A percentile compares a stretch with the other conserved stretches of the same genome.
These are phyloP conservation scores for Lactarius pseudohatsudake DNA, from an alignment of 768 basidiomycete species.

Conservation along the genomic window DNA sequence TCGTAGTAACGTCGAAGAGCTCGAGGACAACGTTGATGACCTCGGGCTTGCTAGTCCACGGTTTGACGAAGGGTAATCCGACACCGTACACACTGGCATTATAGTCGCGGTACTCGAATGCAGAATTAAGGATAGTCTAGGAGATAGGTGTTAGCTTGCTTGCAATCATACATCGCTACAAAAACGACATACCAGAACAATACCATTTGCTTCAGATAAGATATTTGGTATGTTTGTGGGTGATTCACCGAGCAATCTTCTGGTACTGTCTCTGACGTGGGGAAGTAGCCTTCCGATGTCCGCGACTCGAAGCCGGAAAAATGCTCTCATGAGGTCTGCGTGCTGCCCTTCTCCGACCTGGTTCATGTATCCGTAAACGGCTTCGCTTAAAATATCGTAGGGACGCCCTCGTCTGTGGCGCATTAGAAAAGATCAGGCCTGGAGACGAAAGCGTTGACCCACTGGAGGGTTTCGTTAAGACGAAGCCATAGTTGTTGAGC, in stretches of 20 bases:
- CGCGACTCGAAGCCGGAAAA: slow-evolving; percentile 70
- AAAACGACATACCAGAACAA: slow-evolving; percentile 57
- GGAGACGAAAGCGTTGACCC: slow-evolving; percentile 30
- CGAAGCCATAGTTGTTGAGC: slow-evolving; percentile 78
- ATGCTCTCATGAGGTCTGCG: slow-evolving; percentile 78
- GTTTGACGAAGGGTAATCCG: slow-evolving; percentile 61
- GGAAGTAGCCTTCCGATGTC: slow-evolving; percentile 70
- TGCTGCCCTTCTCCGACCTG: slow-evolving; percentile 53
- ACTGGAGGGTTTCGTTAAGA: slow-evolving; percentile 69
- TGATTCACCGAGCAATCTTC: slow-evolving; percentile 44
- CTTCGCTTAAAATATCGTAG: slow-evolving; percentile 66
- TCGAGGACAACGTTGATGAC: slow-evolving; percentile 67
- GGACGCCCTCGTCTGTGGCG: slow-evolving; percentile 50
- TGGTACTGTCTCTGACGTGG: slow-evolving; percentile 53
- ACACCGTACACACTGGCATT: slow-evolving; percentile 78
- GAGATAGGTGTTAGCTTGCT: neutral
- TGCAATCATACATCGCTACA: neutral
- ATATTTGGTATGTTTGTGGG: slow-evolving; percentile 45
- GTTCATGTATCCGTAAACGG: slow-evolving; percentile 68
- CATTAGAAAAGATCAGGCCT: neutral
- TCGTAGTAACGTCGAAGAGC: slow-evolving; percentile 68
- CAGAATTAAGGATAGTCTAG: slow-evolving; percentile 71
- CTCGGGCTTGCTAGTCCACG: slow-evolving; percentile 78
- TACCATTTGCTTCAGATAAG: slow-evolving; percentile 66
- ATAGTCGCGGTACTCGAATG: slow-evolving; percentile 71